Evolutionary conservation across 768 basidiomycete genomes (phyloP).

Genomic region (Lentinula lateritia): DNA sequence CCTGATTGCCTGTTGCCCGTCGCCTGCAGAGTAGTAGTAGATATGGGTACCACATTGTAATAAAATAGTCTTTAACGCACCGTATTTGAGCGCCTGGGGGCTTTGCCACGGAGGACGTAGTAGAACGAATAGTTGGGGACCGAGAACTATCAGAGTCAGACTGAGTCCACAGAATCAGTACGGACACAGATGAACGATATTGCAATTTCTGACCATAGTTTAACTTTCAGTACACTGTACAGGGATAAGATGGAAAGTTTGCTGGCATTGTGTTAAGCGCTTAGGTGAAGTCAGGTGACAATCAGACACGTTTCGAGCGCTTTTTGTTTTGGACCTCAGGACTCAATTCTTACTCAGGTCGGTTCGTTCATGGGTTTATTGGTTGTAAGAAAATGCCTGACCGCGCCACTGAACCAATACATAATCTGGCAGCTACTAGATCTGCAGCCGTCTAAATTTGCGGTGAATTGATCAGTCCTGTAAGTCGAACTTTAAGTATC

Average conservation of each 20-base stretch:
- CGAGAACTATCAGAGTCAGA: constrained; percentile 76
- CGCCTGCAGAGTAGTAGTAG: constrained; percentile 39
- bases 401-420: too few relatives aligned
- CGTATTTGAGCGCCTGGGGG: constrained; percentile 80
- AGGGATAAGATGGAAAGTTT: not conserved
- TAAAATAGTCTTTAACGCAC: constrained; percentile 32
- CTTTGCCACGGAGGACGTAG: constrained; percentile 51
- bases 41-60: not conserved
- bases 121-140: constrained; percentile 33
- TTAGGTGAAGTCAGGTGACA: not conserved
- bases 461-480: too few relatives aligned
- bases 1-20: constrained; percentile 63
- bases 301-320: not conserved
- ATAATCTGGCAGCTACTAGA: too few relatives aligned
- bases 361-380: too few relatives aligned
- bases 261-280: not conserved
- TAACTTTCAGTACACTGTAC: not conserved
- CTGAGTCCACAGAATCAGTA: constrained; percentile 27
- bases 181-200: not conserved
- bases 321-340: too few relatives aligned
- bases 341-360: too few relatives aligned
- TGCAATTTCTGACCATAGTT: constrained; percentile 28
- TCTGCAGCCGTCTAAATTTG: too few relatives aligned
- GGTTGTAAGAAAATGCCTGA: too few relatives aligned
- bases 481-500: too few relatives aligned